Evolutionary conservation across 371 early-diverging fungal species (phyloP).

Genomic region (Mortierella sp.): DNA sequence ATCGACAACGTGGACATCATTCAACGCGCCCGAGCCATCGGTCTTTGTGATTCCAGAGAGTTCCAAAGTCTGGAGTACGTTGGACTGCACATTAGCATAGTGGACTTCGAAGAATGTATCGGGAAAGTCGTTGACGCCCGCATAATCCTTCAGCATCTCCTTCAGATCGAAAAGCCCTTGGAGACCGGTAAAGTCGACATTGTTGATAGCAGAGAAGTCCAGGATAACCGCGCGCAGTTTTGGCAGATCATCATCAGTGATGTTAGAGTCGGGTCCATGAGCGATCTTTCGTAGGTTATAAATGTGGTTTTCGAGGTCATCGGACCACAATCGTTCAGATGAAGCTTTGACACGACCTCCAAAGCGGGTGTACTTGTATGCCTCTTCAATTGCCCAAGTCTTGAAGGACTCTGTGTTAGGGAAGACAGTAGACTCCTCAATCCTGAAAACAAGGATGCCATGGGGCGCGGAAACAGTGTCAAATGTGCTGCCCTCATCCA

Average conservation of each 20-base stretch:
- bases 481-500: slow-evolving; percentile 29
- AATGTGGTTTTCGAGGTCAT: slow-evolving; percentile 41
- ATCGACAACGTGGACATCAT: slow-evolving; percentile 30
- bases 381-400: slow-evolving; percentile 58
- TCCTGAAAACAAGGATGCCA: slow-evolving; percentile 71
- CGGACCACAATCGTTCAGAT: slow-evolving; percentile 36
- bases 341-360: slow-evolving; percentile 31
- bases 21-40: slow-evolving; percentile 28
- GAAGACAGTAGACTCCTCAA: slow-evolving; percentile 76
- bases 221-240: slow-evolving; percentile 76
- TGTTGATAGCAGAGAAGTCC: slow-evolving; percentile 82
- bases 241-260: slow-evolving; percentile 57
- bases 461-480: slow-evolving; percentile 57
- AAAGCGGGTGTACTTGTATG: slow-evolving; percentile 51
- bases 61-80: slow-evolving; percentile 50
- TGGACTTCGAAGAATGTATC: slow-evolving; percentile 46
- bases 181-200: slow-evolving; percentile 83
- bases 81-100: slow-evolving; percentile 48
- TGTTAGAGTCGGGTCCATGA: slow-evolving; percentile 31
- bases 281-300: slow-evolving; percentile 31
- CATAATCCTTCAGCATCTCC: slow-evolving; percentile 62
- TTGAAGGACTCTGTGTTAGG: slow-evolving; percentile 72
- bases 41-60: slow-evolving; percentile 57
- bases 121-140: slow-evolving; percentile 48
- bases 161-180: slow-evolving; percentile 75